phyloP scores from a whole-genome alignment of 2,329 filamentous ascomycete genomes.

The Arthrobotrys sphaeroides region DNA sequence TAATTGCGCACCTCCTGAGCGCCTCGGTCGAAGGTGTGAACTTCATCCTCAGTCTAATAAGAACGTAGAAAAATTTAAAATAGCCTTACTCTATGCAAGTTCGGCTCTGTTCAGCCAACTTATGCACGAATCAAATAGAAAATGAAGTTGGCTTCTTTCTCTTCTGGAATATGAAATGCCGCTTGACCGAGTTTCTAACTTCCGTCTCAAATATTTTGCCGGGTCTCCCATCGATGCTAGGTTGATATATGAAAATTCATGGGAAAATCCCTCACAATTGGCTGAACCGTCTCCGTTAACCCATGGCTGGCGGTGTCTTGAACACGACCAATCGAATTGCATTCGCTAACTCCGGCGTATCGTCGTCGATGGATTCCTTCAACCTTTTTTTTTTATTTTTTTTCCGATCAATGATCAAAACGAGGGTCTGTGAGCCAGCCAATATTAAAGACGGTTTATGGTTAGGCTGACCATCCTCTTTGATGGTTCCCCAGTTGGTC shows the following conservation, averaged over 20 bases:
- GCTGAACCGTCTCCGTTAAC: no score
- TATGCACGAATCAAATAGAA: background rate
- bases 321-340: background rate
- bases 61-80: no score
- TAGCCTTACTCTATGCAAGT: no score
- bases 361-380: no score
- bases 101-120: background rate
- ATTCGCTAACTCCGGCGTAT: constrained; percentile 1
- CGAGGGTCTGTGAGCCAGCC: background rate
- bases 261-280: constrained; percentile 4
- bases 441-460: background rate
- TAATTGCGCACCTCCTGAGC: constrained; percentile 23
- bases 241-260: background rate
- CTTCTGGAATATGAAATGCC: background rate
- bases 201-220: background rate
- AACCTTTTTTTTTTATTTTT: no score
- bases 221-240: background rate
- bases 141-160: background rate
- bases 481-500: background rate
- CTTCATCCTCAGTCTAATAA: background rate
- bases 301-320: no score
- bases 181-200: background rate
- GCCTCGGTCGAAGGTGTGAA: background rate
- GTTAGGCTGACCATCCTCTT: background rate
- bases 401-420: background rate